Base-by-base conservation (phyloP, 306 rosid genomes). In the Dalbergia oliveri region DNA sequence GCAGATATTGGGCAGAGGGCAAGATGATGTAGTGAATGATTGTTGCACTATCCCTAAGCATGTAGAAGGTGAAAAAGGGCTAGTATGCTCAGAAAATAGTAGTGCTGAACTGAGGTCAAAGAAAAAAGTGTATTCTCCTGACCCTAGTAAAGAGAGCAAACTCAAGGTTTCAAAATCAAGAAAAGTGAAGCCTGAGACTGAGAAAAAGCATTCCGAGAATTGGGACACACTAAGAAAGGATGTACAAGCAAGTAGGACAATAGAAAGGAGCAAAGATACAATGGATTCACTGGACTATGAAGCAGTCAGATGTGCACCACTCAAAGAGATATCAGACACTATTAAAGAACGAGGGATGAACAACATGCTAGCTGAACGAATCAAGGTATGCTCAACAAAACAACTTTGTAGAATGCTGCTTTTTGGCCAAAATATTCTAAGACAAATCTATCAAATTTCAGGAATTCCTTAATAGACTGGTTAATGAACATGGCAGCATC, bases 301-400 rank as follows among this genome's bases (percentile, higher is more conserved):
- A 85, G 96, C 98, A 65, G 61, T 95, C 41, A 91, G 90, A 79
- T 63, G 79, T 39, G 93, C 96, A 43, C n/a, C 87, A 26, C 89
- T 93, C 43, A 63, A 76, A 45, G 94, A 88, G 79, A 83, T 95
- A 78, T 79, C 98, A 13, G 49, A 86, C 8, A 69, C 97, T 53
- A 95, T 95, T 53, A 89, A 72, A 84, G 96, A 87, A 49, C 75
- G 98, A 19, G 99, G 99, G 60, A 95, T 95, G 99, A 91, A 93
- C 86, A 89, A 88, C 87, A 90, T 93, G 96, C 80, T 95, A 82
- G 98, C 99, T n/a, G 97, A 90, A 82, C 85, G 96, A 86, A 95
- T 95, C 66, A 83, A 93, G 94, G 98, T 93, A 78, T 51, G 73
- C 45, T 10, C 47, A 67, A 18, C 59, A 59, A 76, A 33, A 69